Base-by-base conservation (phyloP, 164 flowering plant species). In the Aristolochia californica region DNA sequence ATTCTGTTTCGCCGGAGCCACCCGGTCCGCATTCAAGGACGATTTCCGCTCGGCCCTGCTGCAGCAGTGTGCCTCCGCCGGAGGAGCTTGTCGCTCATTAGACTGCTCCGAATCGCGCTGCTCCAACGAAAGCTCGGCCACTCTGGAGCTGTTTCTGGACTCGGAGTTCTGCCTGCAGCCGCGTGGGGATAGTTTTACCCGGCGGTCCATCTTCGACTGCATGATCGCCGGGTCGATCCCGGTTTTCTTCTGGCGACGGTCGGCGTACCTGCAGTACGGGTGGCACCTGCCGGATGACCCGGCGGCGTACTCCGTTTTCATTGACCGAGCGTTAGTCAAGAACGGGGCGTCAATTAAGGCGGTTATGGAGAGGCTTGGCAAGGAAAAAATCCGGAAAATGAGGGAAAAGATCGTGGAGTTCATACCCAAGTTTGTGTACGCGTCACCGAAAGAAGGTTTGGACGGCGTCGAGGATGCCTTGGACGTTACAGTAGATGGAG, bases 171-270 rank as follows among this genome's bases (percentile, higher is more conserved):
- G 99, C 55, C 60, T 93, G 45, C 99, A 93, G 70, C 97, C 99
- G 24, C 63, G 97, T 38, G 99, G 99, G 9, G 99, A 93, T 26
- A 87, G 97, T 62, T 87, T 83, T 67, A 89, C 98, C 0, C 68
- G 98, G n/a, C 74, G 95, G 65, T 93, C 96, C 0, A 80, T 84
- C 5, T 93, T 93, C 53, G 97, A 93, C 58, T 93, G 99, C 74
- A 89, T 93, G 99, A 22, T 93, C 18, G 98, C 98, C 68, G 99
- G 99, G 59, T 78, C 99, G 57, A 81, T 93, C 26, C 99, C 97
- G 68, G 95, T 93, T 2, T 81, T 85, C 47, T 93, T 93, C 77
- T 89, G 99, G 99, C 64, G 66, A 17, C 68, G 99, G n/a, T 74
- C 85, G 11, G 95, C 95, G 15, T 87, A 89, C 63, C 61, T 45